Conservation (phyloP, 305 asterid genomes). For the Solanum hybrid region DNA sequence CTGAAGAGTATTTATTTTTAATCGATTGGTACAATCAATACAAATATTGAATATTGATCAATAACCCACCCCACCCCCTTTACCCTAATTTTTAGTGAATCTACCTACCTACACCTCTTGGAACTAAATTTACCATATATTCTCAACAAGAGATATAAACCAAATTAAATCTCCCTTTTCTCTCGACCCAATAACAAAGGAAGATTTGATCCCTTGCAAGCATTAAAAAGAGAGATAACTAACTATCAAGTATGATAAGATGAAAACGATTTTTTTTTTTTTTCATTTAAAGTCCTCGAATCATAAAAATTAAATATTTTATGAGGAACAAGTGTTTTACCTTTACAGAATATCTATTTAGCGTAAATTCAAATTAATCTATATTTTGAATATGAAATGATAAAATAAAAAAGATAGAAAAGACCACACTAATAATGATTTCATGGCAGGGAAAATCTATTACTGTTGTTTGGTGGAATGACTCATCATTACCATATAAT, state of each 20-base stretch:
- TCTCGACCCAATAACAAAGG: background rate
- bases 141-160: background rate
- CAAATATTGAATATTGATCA: background rate
- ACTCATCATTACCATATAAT: constrained; percentile 48
- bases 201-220: background rate
- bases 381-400: background rate
- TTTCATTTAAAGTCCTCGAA: background rate
- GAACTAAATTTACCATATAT: background rate
- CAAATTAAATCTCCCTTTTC: background rate
- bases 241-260: background rate
- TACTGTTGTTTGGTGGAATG: constrained; percentile 32
- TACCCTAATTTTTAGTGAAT: background rate
- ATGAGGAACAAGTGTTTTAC: fast-evolving
- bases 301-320: background rate
- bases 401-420: background rate
- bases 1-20: background rate
- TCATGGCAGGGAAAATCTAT: background rate
- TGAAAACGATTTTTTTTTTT: background rate
- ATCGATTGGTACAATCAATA: background rate
- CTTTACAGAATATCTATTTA: fast-evolving
- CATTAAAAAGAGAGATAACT: background rate
- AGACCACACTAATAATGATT: background rate
- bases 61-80: background rate
- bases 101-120: background rate
- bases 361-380: background rate